Percentiles rank a stretch among this genome's conserved stretches.
Conservation (phyloP, 164 flowering plant species). For the Akebia trifoliata region DNA sequence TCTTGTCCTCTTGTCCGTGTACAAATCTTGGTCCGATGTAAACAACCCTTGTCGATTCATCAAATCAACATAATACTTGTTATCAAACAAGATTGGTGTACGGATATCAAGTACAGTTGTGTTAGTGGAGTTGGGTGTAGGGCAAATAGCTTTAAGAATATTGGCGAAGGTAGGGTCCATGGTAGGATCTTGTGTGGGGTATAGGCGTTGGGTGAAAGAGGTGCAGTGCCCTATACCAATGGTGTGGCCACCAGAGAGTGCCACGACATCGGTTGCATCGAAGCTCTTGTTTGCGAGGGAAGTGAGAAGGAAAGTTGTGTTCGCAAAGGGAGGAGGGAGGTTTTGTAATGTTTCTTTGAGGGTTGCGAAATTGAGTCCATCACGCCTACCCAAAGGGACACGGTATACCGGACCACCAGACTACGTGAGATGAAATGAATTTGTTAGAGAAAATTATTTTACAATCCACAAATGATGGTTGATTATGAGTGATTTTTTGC, state of each 20-base stretch:
- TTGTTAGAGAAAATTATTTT: no score
- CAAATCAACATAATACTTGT: conserved; percentile 24
- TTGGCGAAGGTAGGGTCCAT: conserved; percentile 20
- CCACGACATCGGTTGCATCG: conserved; percentile 42
- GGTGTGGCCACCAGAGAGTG: conserved; percentile 62
- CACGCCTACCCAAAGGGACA: conserved; percentile 49
- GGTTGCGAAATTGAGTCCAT: conserved; percentile 41
- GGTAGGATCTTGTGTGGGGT: conserved; percentile 21
- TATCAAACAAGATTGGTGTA: conserved; percentile 22
- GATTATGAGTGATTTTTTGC: no score
- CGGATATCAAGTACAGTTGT: conserved; percentile 17
- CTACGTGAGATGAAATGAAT: conserved; percentile 3
- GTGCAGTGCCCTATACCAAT: conserved; percentile 34
- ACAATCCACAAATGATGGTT: no score
- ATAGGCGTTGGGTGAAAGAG: conserved; percentile 20
- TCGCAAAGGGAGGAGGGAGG: conserved; percentile 28
- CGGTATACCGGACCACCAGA: conserved; percentile 11
- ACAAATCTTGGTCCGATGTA: conserved; percentile 28
- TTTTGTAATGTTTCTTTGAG: conserved; percentile 21
- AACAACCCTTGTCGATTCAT: conserved; percentile 24
- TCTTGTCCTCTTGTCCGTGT: conserved; percentile 14
- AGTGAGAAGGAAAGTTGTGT: conserved; percentile 19
- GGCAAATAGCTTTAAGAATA: conserved; percentile 15
- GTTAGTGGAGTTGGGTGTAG: neutral
- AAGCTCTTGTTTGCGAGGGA: conserved; percentile 28